Percentiles rank a stretch among this genome's conserved stretches.
Conservation (phyloP, 257 asterid species). For the Rhazya stricta region DNA sequence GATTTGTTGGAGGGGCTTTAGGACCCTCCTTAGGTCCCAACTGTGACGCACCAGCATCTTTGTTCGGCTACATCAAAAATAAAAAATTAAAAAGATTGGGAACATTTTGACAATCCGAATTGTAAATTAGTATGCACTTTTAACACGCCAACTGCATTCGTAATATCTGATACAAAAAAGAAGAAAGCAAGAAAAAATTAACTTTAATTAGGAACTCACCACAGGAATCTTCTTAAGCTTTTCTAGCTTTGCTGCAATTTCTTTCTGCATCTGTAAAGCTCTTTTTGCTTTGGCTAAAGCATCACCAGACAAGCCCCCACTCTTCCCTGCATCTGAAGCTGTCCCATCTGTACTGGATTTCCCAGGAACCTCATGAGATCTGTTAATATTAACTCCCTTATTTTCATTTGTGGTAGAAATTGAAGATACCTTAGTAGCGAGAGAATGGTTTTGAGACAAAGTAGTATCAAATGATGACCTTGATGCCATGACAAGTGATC, state of each 20-base stretch:
- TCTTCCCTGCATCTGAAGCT: constrained; percentile 66
- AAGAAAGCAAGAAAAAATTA: neutral
- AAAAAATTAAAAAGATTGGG: constrained; percentile 5
- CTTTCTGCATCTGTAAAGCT: constrained; percentile 79
- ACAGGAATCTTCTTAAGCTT: constrained; percentile 68
- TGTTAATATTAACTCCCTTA: constrained; percentile 95
- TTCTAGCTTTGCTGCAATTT: constrained; percentile 60
- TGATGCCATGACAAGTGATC: constrained; percentile 36
- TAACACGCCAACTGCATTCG: neutral
- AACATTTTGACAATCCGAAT: neutral
- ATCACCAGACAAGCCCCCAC: constrained; percentile 73
- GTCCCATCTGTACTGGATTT: constrained; percentile 98
- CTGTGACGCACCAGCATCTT: constrained; percentile 41
- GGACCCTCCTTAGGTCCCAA: constrained; percentile 38
- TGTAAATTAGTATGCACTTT: neutral
- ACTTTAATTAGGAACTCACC: constrained; percentile 42
- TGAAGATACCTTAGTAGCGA: constrained; percentile 90
- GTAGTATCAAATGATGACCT: constrained; percentile 34
- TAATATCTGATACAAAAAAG: neutral
- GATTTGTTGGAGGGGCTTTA: constrained; percentile 29
- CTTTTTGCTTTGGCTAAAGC: constrained; percentile 82
- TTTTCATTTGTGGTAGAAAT: constrained; percentile 93
- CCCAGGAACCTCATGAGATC: constrained; percentile 99
- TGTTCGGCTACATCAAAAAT: constrained; percentile 50
- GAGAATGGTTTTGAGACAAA: constrained; percentile 38